Conservation (phyloP, 805 yeast genomes). For the Ogataea allantospora region DNA sequence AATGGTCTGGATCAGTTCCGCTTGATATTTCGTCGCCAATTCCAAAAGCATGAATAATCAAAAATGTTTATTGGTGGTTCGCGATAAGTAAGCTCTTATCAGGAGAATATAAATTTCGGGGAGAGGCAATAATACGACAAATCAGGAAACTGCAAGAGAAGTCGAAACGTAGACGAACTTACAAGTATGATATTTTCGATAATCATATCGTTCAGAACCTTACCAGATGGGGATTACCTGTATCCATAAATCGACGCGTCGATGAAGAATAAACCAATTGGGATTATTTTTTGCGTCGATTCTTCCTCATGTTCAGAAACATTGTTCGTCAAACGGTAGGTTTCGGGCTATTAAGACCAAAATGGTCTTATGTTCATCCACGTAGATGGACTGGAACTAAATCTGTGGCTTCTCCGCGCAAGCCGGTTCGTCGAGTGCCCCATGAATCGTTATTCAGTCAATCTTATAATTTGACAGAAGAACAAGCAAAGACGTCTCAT, state of each 20-base stretch:
- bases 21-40: conserved; percentile 3
- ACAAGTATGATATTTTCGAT: background rate
- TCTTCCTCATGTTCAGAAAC: background rate
- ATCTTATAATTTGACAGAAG: conserved; percentile 12
- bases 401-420: conserved; percentile 6
- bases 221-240: no score
- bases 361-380: no score
- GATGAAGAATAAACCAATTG: background rate
- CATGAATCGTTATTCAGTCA: conserved; percentile 20
- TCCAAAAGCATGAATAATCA: conserved; percentile 11
- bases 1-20: conserved; percentile 9
- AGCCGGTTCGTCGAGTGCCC: conserved; percentile 16
- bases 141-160: no score
- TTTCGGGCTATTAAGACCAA: no score
- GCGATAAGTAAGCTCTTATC: conserved; percentile 1
- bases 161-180: no score
- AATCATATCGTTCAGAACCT: no score
- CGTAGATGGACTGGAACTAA: no score
- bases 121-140: no score
- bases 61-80: conserved; percentile 1
- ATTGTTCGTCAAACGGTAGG: no score
- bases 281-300: conserved; percentile 1
- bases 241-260: conserved; percentile 2
- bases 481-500: conserved; percentile 7
- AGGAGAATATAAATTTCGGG: no score